A percentile compares a stretch with the other conserved stretches of the same genome.
Evolutionary conservation across 352 stramenopile species (phyloP).

Genomic region (Globisporangium orthogonon): DNA sequence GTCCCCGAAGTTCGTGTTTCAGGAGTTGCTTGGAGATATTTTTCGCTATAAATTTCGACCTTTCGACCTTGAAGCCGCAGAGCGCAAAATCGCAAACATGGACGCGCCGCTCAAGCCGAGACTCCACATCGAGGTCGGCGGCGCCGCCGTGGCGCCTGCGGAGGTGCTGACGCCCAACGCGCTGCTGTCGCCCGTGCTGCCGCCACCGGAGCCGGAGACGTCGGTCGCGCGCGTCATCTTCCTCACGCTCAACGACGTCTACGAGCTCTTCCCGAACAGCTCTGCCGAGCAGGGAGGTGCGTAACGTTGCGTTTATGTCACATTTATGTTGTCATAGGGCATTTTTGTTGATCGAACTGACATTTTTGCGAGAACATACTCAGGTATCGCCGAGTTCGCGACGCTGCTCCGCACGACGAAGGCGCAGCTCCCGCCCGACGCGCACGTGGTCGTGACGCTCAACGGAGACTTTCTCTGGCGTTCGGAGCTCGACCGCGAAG

Average conservation of each 20-base stretch:
- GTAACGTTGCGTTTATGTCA: background rate
- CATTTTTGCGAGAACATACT: background rate
- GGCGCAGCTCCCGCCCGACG: constrained; percentile 16
- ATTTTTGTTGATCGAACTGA: background rate
- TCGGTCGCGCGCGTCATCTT: constrained; percentile 29
- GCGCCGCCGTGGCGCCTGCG: background rate
- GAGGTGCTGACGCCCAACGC: background rate
- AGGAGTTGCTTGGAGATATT: too few species aligned
- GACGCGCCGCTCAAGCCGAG: too few species aligned
- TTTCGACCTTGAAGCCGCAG: too few species aligned
- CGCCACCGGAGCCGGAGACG: background rate
- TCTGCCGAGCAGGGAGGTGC: constrained; percentile 17
- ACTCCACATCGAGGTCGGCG: background rate
- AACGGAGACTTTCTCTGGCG: constrained; percentile 73
- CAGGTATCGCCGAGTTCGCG: constrained; percentile 44
- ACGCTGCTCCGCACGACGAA: constrained; percentile 35
- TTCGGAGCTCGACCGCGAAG: constrained; percentile 49
- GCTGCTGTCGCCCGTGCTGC: background rate
- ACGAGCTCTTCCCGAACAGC: constrained; percentile 47
- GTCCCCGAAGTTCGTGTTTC: too few species aligned
- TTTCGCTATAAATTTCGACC: too few species aligned
- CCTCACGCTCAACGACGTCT: constrained; percentile 69
- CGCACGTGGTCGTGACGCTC: constrained; percentile 47
- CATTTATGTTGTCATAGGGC: too few species aligned
- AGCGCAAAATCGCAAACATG: too few species aligned